Conservation (phyloP, 2,329 filamentous ascomycete species). For the Basipetospora chlamydospora region DNA sequence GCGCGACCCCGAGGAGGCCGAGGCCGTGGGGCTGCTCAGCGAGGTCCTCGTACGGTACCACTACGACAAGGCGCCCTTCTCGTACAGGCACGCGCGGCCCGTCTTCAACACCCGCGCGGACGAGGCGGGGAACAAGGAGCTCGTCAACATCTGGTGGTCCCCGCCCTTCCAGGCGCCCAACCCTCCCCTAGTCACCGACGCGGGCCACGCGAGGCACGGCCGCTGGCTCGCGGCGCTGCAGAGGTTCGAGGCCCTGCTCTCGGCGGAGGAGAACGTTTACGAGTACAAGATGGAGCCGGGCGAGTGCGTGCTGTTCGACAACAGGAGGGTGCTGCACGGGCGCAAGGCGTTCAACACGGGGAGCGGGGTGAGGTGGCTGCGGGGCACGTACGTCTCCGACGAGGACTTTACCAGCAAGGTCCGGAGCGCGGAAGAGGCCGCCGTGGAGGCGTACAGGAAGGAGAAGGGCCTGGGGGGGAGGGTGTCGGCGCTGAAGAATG, state of each 20-base stretch:
- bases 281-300: conserved; percentile 63
- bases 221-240: conserved; percentile 34
- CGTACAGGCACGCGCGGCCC: conserved; percentile 44
- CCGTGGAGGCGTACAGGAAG: conserved; percentile 6
- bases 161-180: conserved; percentile 63
- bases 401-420: conserved; percentile 26
- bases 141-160: conserved; percentile 41
- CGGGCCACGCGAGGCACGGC: conserved; percentile 11
- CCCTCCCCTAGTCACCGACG: conserved; percentile 10
- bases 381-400: conserved; percentile 65
- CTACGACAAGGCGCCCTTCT: conserved; percentile 51
- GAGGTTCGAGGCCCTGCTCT: conserved; percentile 44
- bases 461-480: conserved; percentile 6
- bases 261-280: conserved; percentile 43
- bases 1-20: conserved; percentile 1
- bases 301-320: conserved; percentile 89
- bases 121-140: conserved; percentile 6
- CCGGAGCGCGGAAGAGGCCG: conserved; percentile 6
- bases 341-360: conserved; percentile 56
- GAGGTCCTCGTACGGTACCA: conserved; percentile 43
- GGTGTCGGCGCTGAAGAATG: background rate
- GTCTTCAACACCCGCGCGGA: conserved; percentile 27
- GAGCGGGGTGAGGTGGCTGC: conserved; percentile 62
- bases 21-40: conserved; percentile 23
- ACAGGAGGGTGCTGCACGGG: conserved; percentile 72